Percentiles rank a stretch among this genome's conserved stretches.
Conservation (phyloP, 2,329 filamentous ascomycete genomes). For the Colletotrichum truncatum region DNA sequence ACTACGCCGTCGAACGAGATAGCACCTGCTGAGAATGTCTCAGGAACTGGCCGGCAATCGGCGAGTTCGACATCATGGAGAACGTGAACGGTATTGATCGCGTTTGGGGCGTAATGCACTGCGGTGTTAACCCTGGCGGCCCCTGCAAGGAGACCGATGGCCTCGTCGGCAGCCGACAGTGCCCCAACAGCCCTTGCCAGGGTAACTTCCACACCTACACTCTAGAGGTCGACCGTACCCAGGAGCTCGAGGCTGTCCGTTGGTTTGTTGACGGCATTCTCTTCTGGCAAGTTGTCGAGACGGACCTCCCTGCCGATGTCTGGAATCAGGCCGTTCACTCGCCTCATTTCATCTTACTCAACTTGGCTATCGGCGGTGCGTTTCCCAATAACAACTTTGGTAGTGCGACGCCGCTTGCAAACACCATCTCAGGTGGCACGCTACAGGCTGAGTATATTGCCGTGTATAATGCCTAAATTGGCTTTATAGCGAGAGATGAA, state of each 20-base stretch:
- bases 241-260: slow-evolving; percentile 41
- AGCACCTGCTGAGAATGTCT: background rate
- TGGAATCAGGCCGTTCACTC: slow-evolving; percentile 42
- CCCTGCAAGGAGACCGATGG: slow-evolving; percentile 52
- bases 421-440: slow-evolving; percentile 29
- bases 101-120: slow-evolving; percentile 51
- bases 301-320: slow-evolving; percentile 37
- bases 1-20: background rate
- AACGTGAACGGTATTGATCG: slow-evolving; percentile 47
- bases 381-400: slow-evolving; percentile 40
- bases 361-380: slow-evolving; percentile 49
- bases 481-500: too few species aligned
- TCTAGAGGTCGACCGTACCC: slow-evolving; percentile 43
- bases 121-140: slow-evolving; percentile 49
- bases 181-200: slow-evolving; percentile 33
- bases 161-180: slow-evolving; percentile 32
- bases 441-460: slow-evolving; percentile 33
- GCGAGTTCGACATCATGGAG: slow-evolving; percentile 58
- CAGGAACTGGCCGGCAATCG: slow-evolving; percentile 50
- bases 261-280: slow-evolving; percentile 46
- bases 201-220: slow-evolving; percentile 45
- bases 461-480: slow-evolving; percentile 29
- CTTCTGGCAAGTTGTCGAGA: slow-evolving; percentile 38
- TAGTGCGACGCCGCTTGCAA: slow-evolving; percentile 12
- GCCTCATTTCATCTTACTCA: slow-evolving; percentile 46